These are phyloP conservation scores for Corrigiola litoralis DNA, from an alignment of 179 eudicot species.

Conservation along the genomic window DNA sequence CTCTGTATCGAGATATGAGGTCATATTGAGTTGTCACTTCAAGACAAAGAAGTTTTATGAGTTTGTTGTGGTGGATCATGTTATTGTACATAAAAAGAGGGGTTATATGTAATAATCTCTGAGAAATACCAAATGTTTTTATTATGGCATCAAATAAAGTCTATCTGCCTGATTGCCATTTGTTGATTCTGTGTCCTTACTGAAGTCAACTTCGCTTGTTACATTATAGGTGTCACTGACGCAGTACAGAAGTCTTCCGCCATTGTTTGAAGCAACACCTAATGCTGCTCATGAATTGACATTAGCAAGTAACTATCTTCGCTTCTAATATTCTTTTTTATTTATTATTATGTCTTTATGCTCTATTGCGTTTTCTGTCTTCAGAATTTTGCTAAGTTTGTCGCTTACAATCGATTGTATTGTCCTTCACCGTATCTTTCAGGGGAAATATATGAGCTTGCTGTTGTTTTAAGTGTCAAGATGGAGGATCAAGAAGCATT, in stretches of 20 bases:
- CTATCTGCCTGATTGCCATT: background rate
- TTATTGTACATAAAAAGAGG: too few species aligned
- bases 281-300: constrained; percentile 69
- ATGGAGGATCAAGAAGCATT: constrained; percentile 91
- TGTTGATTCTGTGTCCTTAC: background rate
- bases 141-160: too few species aligned
- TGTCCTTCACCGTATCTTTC: background rate
- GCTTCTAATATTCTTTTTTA: background rate
- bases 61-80: too few species aligned
- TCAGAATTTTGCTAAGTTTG: background rate
- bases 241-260: constrained; percentile 84
- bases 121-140: background rate
- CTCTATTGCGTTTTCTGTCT: background rate
- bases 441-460: constrained; percentile 98
- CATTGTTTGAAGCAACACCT: constrained; percentile 71
- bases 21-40: background rate
- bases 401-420: background rate
- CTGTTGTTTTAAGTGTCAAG: constrained; percentile 87
- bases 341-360: background rate
- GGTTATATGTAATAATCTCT: background rate
- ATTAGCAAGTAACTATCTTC: constrained; percentile 60
- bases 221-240: constrained; percentile 60
- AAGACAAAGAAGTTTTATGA: background rate
- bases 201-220: background rate
- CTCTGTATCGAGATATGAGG: background rate